Evolutionary conservation across 2,329 filamentous ascomycete species (phyloP), one percentile per base, ranked within the genome.

Genomic region (Exophiala phaeomuriformis): DNA sequence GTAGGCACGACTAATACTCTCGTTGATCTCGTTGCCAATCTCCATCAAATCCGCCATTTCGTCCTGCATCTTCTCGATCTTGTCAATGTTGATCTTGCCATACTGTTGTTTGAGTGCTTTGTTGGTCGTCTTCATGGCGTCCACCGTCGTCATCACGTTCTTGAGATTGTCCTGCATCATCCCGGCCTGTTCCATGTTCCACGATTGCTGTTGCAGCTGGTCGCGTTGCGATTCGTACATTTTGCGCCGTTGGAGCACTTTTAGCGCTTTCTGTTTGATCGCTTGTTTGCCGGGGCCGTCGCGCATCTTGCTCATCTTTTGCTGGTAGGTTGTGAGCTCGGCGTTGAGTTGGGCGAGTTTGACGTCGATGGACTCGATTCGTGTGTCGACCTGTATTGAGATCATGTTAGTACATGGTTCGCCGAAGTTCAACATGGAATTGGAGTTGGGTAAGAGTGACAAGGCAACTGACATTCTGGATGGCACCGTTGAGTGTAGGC

Each of bases 91-190:
- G 61, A 98, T 87, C 76, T 96, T 96, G 64, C 91, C 91, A 68
- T 97, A 97, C 76, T 97, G 91, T 70, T 88, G 87, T 67, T 84
- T 84, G 60, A 98, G 79, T 65, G 89, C 85, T 75, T 95, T 95
- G 65, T 93, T 95, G 28, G 91, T 96, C 1, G 86, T 90, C 80
- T 96, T 94, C 82, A 98, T 91, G 7, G 91, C 90, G 69, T 97
- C 91, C 42, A 97, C 90, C 30, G 93, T 96, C 12, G 90, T 94
- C 90, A 96, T 96, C 59, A 93, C 91, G 71, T 97, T 97, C 71
- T 94, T 93, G 49, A 98, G 80, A 68, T 97, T 97, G 73, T 97
- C 91, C 75, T 95, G 90, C 91, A 97, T 96, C 80, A 90, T 94
- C 68, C 87, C 86, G 2, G 91, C 90, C 73, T 96, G 90, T 74